Evolutionary conservation across 1,139 yeast species (phyloP).

Genomic region (Nadsonia starkeyi-henricii): DNA sequence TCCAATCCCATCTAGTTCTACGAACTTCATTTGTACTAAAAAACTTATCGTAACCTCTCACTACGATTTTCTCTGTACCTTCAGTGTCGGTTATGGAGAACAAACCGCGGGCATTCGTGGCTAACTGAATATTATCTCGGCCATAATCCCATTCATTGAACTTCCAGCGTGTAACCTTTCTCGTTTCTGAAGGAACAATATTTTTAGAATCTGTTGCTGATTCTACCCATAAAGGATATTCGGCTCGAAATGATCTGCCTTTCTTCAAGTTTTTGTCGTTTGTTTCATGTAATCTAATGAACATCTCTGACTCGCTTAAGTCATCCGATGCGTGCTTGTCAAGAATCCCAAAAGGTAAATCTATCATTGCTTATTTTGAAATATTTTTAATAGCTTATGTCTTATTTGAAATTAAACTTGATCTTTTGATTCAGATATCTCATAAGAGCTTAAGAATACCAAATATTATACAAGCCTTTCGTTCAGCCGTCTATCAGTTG

Average conservation of each 20-base stretch:
- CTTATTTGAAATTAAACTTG: too few relatives aligned
- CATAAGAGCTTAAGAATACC: too few relatives aligned
- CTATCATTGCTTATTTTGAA: not conserved
- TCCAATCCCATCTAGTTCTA: constrained; percentile 35
- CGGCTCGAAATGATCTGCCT: constrained; percentile 15
- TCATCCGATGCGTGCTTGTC: constrained; percentile 1
- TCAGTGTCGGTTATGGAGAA: constrained; percentile 34
- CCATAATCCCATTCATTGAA: constrained; percentile 84
- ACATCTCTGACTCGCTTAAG: constrained; percentile 9
- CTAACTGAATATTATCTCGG: constrained; percentile 38
- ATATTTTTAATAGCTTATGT: not conserved
- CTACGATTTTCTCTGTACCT: constrained; percentile 37
- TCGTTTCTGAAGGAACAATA: not conserved
- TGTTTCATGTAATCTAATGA: not conserved
- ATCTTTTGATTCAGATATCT: too few relatives aligned
- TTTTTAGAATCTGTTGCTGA: constrained; percentile 11
- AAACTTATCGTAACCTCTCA: constrained; percentile 90
- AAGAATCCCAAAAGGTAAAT: constrained; percentile 1
- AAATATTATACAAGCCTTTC: too few relatives aligned
- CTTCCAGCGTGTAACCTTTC: constrained; percentile 44
- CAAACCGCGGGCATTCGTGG: constrained; percentile 72
- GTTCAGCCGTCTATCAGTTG: too few relatives aligned
- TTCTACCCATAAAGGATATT: constrained; percentile 19
- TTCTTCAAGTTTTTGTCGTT: constrained; percentile 4
- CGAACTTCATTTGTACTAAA: constrained; percentile 63